Percentiles rank a stretch among this genome's conserved stretches.
Evolutionary conservation across 202 grass and related monocot species (phyloP).

Genomic region (Cymbopogon flexuosus): DNA sequence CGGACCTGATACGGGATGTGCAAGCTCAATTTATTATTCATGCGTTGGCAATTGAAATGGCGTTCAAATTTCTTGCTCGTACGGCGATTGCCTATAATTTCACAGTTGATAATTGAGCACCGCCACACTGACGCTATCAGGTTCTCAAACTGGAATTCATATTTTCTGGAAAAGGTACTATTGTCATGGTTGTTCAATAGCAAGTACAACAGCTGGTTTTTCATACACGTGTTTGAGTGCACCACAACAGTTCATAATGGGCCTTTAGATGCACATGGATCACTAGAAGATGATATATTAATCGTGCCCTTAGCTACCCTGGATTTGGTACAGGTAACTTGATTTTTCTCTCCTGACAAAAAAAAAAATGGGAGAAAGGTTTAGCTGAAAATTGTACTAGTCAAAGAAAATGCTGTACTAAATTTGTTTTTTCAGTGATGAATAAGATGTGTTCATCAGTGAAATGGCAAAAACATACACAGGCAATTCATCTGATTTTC

Average conservation of each 20-base stretch:
- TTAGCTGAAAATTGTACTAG: neutral
- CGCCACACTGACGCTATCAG: neutral
- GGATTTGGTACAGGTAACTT: neutral
- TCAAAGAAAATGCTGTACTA: neutral
- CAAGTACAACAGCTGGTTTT: slow-evolving; percentile 21
- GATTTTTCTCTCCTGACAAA: neutral
- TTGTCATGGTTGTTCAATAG: neutral
- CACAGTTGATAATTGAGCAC: slow-evolving; percentile 11
- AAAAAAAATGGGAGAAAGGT: neutral
- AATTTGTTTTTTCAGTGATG: neutral
- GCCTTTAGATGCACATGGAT: neutral
- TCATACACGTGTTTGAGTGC: neutral
- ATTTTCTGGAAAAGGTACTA: neutral
- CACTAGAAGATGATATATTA: neutral
- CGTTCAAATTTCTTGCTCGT: slow-evolving; percentile 29
- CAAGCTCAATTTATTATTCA: neutral
- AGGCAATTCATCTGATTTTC: neutral
- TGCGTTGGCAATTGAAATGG: slow-evolving; percentile 12
- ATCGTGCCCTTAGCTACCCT: neutral
- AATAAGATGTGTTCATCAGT: neutral
- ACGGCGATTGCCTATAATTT: neutral
- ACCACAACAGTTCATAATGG: neutral
- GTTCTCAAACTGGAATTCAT: neutral
- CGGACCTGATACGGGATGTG: neutral
- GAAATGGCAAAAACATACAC: neutral